A percentile compares a stretch with the other conserved stretches of the same genome.
Conservation (phyloP, 176 grass and related monocot species). For the Zoysia pacifica region DNA sequence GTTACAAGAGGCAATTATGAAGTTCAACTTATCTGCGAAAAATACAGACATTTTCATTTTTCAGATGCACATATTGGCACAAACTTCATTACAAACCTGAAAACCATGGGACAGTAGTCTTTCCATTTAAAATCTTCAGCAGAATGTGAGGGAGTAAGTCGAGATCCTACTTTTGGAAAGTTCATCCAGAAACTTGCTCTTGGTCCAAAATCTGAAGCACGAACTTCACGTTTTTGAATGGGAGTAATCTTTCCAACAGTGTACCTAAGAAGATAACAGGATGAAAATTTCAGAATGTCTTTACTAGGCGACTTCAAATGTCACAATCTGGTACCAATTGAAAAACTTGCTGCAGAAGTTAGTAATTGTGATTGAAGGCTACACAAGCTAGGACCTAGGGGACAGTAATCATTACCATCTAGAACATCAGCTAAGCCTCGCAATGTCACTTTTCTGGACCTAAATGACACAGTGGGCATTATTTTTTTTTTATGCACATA, state of each 20-base stretch:
- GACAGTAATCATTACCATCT: not conserved
- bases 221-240: slow-evolving; percentile 92
- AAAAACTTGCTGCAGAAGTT: not conserved
- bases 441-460: slow-evolving; percentile 9
- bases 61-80: not conserved
- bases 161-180: slow-evolving; percentile 89
- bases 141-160: slow-evolving; percentile 82
- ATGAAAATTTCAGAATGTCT: slow-evolving; percentile 17
- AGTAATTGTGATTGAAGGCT: not conserved
- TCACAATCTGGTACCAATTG: not conserved
- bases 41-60: not conserved
- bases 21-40: not conserved
- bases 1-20: not conserved
- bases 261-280: slow-evolving; percentile 62
- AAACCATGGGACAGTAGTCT: slow-evolving; percentile 99
- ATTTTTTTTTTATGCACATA: slow-evolving; percentile 8
- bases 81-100: slow-evolving; percentile 62
- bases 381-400: not conserved
- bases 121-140: slow-evolving; percentile 99
- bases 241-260: slow-evolving; percentile 99
- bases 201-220: slow-evolving; percentile 89
- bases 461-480: not conserved
- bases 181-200: slow-evolving; percentile 99
- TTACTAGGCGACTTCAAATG: not conserved
- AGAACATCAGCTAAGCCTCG: slow-evolving; percentile 19